Evolutionary conservation across 73 alveolate genomes (phyloP), one percentile per base, ranked within the genome.

Genomic region (Paramecium bursaria): DNA sequence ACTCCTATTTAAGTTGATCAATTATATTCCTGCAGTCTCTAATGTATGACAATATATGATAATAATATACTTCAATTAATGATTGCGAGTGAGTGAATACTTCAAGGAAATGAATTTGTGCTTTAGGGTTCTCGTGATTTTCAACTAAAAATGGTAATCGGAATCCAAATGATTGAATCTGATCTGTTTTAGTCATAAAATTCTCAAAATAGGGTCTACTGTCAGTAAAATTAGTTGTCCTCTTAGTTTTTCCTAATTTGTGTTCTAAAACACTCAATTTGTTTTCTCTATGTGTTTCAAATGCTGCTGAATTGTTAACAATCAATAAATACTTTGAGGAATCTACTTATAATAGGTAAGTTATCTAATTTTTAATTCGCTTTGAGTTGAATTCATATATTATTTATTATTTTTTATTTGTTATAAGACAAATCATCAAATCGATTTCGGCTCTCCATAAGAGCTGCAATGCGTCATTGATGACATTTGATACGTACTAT

Each of bases 301-400:
- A 17, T 10, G 82, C 22, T 21, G 82, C 82, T 67, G 5, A 15
- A 67, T 21, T 57, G 15, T 57, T 1, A 25, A n/a, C 6, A 39
- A n/a, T 19, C 33, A 67, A 7, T 31, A 39, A 31, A 42, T 67
- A 15, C 33, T 2, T 31, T 53, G 55, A 11, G 82, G 82, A n/a
- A n/a, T n/a, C 30, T 31, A 17, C 48, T 67, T 67, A n/a, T 31
- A 67, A 47, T 67, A 67, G 19, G 44, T 39, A 53, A 67, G 82
- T 67, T 67, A 67, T 67, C 82, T 67, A 47, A 67, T 67, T 67
- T 47, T 67, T n/a, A n/a, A n/a, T n/a, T n/a, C n/a, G n/a, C n/a
- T n/a, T n/a, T n/a, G n/a, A n/a, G n/a, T n/a, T n/a, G n/a, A n/a
- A n/a, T n/a, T n/a, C n/a, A n/a, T n/a, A n/a, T n/a, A n/a, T n/a